phyloP scores from a whole-genome alignment of 176 grass and related monocot species.

The Cenchrus fungigraminus region DNA sequence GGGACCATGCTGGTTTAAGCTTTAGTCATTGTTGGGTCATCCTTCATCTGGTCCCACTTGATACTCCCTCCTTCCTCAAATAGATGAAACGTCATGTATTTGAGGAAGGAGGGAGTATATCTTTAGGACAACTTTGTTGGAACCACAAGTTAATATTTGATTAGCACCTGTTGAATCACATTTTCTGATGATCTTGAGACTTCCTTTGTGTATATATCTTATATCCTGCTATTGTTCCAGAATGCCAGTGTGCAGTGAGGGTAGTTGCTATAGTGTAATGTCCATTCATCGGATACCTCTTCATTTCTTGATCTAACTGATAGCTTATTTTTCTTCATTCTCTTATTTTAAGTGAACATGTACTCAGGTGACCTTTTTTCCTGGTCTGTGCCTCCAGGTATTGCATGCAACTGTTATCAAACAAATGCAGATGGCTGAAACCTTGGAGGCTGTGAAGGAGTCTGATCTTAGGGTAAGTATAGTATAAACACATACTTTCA shows the following conservation, averaged over 20 bases:
- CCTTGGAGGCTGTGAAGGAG: constrained; percentile 69
- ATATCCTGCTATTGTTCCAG: constrained; percentile 21
- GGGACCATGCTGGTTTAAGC: not conserved
- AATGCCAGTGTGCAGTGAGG: not conserved
- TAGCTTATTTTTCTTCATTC: constrained; percentile 9
- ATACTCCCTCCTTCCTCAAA: not conserved
- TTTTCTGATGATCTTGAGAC: not conserved
- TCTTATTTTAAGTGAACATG: constrained; percentile 1
- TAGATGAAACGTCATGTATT: no score
- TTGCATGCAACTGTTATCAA: constrained; percentile 84
- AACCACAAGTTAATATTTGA: constrained; percentile 3
- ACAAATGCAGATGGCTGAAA: constrained; percentile 86
- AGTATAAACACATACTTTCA: not conserved
- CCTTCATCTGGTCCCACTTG: not conserved
- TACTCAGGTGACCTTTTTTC: constrained; percentile 8
- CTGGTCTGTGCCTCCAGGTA: constrained; percentile 58
- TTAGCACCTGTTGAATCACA: not conserved
- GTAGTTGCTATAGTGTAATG: not conserved
- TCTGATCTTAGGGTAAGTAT: constrained; percentile 66
- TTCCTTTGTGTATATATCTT: not conserved
- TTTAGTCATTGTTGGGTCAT: constrained; percentile 30
- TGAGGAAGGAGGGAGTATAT: not conserved
- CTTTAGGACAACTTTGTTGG: not conserved
- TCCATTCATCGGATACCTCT: constrained; percentile 4
- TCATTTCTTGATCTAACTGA: constrained; percentile 4